A percentile compares a stretch with the other conserved stretches of the same genome.
Conservation (phyloP, 352 stramenopile species). For the Phytophthora macrochlamydospora region DNA sequence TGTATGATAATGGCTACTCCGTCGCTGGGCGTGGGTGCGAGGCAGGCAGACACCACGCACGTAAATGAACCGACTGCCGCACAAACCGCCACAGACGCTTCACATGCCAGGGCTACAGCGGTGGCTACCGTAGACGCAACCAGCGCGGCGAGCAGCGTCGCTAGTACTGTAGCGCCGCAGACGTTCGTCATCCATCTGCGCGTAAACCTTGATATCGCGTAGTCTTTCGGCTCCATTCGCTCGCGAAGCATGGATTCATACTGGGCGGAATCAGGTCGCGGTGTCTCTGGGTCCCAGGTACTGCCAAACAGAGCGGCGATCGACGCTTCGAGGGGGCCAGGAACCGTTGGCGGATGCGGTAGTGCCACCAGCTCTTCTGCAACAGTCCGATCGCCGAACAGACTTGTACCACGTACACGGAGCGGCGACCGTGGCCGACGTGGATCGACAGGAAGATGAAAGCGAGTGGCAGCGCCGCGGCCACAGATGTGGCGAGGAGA, state of each 20-base stretch:
- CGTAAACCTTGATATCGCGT: conserved; percentile 36
- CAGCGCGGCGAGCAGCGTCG: conserved; percentile 19
- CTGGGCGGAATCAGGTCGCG: conserved; percentile 10
- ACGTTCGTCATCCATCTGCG: conserved; percentile 27
- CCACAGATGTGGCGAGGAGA: conserved; percentile 15
- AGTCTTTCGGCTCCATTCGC: conserved; percentile 33
- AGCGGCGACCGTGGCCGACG: conserved; percentile 29
- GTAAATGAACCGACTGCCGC: conserved; percentile 30
- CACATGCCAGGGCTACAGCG: conserved; percentile 23
- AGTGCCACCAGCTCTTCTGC: conserved; percentile 68
- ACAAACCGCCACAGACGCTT: conserved; percentile 36
- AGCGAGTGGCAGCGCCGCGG: conserved; percentile 25
- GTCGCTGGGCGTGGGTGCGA: conserved; percentile 45
- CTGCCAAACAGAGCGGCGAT: conserved; percentile 16
- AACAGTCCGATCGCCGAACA: conserved; percentile 48
- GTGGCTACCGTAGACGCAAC: conserved; percentile 12
- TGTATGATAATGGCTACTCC: conserved; percentile 54
- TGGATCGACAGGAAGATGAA: conserved; percentile 51
- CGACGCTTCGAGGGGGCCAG: conserved; percentile 38
- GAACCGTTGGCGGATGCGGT: conserved; percentile 64
- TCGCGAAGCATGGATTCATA: conserved; percentile 28
- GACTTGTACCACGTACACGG: conserved; percentile 41
- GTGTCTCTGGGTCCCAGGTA: conserved; percentile 14
- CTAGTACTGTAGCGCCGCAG: conserved; percentile 7
- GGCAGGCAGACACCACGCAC: conserved; percentile 44